Evolutionary conservation across 1,284 basidiomycete species (phyloP).

Genomic region (Gomphus bonarii): DNA sequence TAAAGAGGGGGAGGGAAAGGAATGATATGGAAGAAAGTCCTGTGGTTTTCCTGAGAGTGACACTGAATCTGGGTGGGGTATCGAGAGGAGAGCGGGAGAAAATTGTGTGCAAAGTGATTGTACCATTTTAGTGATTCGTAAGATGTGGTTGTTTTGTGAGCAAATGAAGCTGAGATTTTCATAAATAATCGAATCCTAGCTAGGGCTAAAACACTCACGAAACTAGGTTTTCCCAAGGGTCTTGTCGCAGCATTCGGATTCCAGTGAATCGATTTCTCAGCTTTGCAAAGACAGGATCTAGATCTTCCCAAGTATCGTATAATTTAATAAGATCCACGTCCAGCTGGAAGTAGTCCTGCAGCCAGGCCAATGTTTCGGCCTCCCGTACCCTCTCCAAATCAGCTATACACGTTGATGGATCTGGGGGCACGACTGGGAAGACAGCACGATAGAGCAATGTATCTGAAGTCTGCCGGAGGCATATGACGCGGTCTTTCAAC

Average conservation of each 20-base stretch:
- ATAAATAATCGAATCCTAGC: neutral
- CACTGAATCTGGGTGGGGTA: conserved; percentile 29
- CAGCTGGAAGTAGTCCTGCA: conserved; percentile 87
- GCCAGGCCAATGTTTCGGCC: conserved; percentile 63
- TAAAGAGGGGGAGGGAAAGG: conserved; percentile 74
- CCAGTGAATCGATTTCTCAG: conserved; percentile 55
- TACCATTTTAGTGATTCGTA: conserved; percentile 86
- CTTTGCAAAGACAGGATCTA: conserved; percentile 69
- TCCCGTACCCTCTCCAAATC: conserved; percentile 25
- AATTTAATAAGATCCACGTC: conserved; percentile 64
- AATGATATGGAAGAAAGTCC: conserved; percentile 45
- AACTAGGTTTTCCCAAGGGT: conserved; percentile 91
- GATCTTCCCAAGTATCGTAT: conserved; percentile 69
- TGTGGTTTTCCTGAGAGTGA: conserved; percentile 16
- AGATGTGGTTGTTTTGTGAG: conserved; percentile 95
- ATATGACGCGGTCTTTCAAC: conserved; percentile 71
- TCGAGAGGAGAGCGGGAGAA: conserved; percentile 51
- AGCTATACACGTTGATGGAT: conserved; percentile 19
- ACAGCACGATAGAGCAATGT: conserved; percentile 63
- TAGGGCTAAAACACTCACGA: conserved; percentile 51
- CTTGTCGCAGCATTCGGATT: conserved; percentile 78
- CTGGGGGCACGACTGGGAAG: conserved; percentile 29
- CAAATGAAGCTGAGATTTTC: conserved; percentile 79
- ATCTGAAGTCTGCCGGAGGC: conserved; percentile 64
- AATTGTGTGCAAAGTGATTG: conserved; percentile 63